Evolutionary conservation across 345 rosid genomes (phyloP), one percentile per base, ranked within the genome.

Genomic region (Eucalyptus cloeziana): DNA sequence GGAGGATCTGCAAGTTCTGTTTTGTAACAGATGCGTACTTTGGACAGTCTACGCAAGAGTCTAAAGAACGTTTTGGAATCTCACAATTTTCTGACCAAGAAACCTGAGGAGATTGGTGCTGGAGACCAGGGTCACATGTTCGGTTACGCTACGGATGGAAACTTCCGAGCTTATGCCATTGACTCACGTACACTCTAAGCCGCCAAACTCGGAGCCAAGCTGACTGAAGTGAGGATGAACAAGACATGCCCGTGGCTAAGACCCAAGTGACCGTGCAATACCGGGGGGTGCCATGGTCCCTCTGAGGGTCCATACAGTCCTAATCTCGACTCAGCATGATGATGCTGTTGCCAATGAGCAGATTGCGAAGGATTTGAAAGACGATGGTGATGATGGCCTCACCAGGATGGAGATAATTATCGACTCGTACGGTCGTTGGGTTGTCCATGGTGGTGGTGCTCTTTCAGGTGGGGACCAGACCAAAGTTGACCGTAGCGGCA

Each of bases 61-160:
- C 22, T 37, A 67, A 31, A 15, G 79, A 1, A 67, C 40, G 40
- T 67, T 5, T n/a, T 67, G 79, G 40, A 67, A 67, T 17, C 79
- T 67, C 79, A 67, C 13, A 67, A 31, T 37, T 67, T 21, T 71
- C 87, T 89, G 40, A 50, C 90, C 88, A 90, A 90, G 86, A 89
- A 86, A 64, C 89, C 89, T 50, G 88, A 89, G 86, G 92, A 90
- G 30, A 90, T 67, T 24, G 90, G 90, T 50, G 92, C 86, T 22
- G 90, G 90, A 25, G 90, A 89, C 80, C 92, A 91, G 69, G 89
- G 90, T 87, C 90, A 87, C 88, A 89, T 91, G 92, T 91, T 89
- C 15, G 92, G 92, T 60, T 91, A 91, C 60, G 92, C 92, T 25
- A 91, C 90, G 19, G 87, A 91, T 86, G 56, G 92, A 89, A 86